These are phyloP conservation scores for Cercospora sesami DNA, from an alignment of 2,329 filamentous ascomycete genomes.

Conservation along the genomic window DNA sequence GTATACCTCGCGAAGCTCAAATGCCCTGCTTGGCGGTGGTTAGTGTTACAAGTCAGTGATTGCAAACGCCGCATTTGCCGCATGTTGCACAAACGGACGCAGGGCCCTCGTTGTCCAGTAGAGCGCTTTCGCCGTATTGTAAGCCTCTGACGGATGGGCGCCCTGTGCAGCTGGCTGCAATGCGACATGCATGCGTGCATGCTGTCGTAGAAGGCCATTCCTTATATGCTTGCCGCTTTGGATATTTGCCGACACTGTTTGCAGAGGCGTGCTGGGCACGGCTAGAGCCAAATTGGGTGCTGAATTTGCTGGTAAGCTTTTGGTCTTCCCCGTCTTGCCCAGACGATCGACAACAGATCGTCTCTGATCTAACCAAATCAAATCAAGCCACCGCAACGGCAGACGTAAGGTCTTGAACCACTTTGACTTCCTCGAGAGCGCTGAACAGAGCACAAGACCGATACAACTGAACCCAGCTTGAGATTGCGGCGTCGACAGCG, in stretches of 20 bases:
- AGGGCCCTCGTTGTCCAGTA: background rate
- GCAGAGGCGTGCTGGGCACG: slow-evolving; percentile 4
- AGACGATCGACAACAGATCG: slow-evolving; percentile 11
- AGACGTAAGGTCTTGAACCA: slow-evolving; percentile 3
- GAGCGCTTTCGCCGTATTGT: background rate
- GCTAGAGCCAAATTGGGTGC: background rate
- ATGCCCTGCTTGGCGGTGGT: background rate
- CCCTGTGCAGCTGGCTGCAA: background rate
- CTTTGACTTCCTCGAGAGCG: background rate
- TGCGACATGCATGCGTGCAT: background rate
- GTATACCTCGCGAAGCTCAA: background rate
- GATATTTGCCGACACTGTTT: slow-evolving; percentile 1
- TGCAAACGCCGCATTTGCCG: background rate
- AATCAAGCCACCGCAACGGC: slow-evolving; percentile 7
- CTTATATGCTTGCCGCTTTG: background rate
- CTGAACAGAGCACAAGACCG: background rate
- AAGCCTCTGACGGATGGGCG: background rate
- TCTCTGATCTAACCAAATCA: background rate
- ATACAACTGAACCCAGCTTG: background rate
- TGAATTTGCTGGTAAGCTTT: background rate
- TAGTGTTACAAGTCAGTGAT: background rate
- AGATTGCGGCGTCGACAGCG: background rate
- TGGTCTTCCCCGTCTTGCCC: slow-evolving; percentile 3
- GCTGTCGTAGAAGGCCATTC: background rate
- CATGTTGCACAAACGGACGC: background rate